Evolutionary conservation across 805 yeast genomes (phyloP).

Genomic region (Ogataea nitratoaversa): DNA sequence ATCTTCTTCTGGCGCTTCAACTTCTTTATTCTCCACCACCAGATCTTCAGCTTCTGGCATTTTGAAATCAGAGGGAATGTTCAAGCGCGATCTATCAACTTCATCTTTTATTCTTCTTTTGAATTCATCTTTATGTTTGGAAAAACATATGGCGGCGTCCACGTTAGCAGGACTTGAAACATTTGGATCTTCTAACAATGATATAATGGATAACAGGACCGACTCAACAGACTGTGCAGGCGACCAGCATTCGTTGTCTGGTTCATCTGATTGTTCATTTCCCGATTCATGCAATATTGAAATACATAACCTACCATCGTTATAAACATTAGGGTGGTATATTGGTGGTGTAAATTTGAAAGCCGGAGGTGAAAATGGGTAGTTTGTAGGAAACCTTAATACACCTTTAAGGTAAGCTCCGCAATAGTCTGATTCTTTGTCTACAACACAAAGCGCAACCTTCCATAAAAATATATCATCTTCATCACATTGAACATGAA

Average conservation of each 20-base stretch:
- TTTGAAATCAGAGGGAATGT: conserved; percentile 80
- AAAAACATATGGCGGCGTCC: conserved; percentile 93
- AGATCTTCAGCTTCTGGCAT: conserved; percentile 73
- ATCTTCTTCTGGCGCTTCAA: conserved; percentile 29
- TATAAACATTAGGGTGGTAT: conserved; percentile 93
- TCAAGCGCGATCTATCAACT: conserved; percentile 75
- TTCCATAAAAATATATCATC: conserved; percentile 68
- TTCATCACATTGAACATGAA: conserved; percentile 43
- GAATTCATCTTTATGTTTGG: conserved; percentile 78
- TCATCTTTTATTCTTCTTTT: conserved; percentile 73
- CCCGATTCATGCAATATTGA: conserved; percentile 91
- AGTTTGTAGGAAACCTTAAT: conserved; percentile 87
- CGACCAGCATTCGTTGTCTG: conserved; percentile 92
- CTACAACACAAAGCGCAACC: conserved; percentile 87
- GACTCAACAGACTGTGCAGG: conserved; percentile 92
- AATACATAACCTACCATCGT: conserved; percentile 91
- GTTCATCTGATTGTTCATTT: conserved; percentile 82
- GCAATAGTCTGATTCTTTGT: conserved; percentile 84
- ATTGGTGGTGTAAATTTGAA: conserved; percentile 93
- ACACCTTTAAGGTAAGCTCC: conserved; percentile 95
- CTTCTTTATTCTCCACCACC: conserved; percentile 17
- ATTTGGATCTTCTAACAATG: conserved; percentile 91
- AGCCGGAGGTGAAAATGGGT: conserved; percentile 89
- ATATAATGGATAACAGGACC: conserved; percentile 86
- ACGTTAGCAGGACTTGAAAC: conserved; percentile 93